These are phyloP conservation scores for Phallus indusiatus DNA, from an alignment of 768 basidiomycete genomes.

Conservation along the genomic window DNA sequence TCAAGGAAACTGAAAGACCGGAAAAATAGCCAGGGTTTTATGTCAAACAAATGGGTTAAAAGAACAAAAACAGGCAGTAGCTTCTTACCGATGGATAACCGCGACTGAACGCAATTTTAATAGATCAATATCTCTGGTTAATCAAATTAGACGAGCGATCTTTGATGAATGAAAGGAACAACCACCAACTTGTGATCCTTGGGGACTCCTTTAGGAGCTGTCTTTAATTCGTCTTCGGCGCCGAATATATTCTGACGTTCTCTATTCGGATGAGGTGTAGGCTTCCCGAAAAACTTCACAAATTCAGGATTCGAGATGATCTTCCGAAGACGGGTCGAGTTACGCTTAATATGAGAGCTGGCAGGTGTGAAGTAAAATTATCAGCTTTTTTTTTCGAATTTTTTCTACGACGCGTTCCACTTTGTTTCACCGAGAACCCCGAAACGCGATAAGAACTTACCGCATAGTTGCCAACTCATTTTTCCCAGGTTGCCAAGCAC, in stretches of 20 bases:
- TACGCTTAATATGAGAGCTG: slow-evolving; percentile 55
- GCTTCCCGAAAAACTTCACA: slow-evolving; percentile 65
- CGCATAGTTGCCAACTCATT: slow-evolving; percentile 73
- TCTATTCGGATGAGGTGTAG: slow-evolving; percentile 53
- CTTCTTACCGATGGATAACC: slow-evolving; percentile 48
- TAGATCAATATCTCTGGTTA: slow-evolving; percentile 76
- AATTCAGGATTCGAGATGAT: slow-evolving; percentile 65
- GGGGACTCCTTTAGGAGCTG: slow-evolving; percentile 81
- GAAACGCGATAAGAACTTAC: slow-evolving; percentile 23
- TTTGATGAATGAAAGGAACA: not conserved
- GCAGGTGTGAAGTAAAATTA: not conserved
- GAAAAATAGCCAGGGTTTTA: slow-evolving; percentile 7
- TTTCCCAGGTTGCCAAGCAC: slow-evolving; percentile 70
- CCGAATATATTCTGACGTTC: slow-evolving; percentile 75
- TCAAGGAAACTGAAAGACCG: slow-evolving; percentile 53
- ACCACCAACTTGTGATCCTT: slow-evolving; percentile 66
- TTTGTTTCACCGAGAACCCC: not conserved
- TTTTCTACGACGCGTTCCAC: not conserved
- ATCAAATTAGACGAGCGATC: not conserved
- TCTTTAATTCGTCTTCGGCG: slow-evolving; percentile 77
- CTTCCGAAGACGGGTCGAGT: slow-evolving; percentile 51
- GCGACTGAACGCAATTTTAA: slow-evolving; percentile 75
- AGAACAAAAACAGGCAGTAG: not conserved
- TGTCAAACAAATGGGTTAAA: not conserved
- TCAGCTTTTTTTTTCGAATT: not conserved